These are phyloP conservation scores for Ceratobasidium sp. DNA, from an alignment of 1,284 basidiomycete genomes.

Conservation along the genomic window DNA sequence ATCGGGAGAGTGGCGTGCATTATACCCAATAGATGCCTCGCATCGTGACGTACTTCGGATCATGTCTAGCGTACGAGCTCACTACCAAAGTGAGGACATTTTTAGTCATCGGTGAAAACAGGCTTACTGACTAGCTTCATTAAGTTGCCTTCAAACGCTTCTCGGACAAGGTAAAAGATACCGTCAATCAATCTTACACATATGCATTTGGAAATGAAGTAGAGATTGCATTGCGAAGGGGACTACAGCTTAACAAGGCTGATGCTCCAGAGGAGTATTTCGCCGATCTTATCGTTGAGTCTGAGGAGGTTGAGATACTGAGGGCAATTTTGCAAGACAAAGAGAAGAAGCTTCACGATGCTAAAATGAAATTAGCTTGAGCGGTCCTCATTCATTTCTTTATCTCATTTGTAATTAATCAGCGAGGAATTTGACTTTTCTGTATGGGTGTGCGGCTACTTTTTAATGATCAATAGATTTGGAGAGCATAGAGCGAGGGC, in stretches of 20 bases:
- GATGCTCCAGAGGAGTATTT: background rate
- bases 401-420: too few relatives aligned
- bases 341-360: background rate
- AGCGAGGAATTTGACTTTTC: too few relatives aligned
- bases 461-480: too few relatives aligned
- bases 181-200: background rate
- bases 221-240: background rate
- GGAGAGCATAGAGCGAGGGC: too few relatives aligned
- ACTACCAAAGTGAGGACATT: slow-evolving; percentile 9
- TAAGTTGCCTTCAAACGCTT: slow-evolving; percentile 22
- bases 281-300: background rate
- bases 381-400: too few relatives aligned
- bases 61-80: slow-evolving; percentile 21
- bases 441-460: too few relatives aligned
- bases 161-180: slow-evolving; percentile 15
- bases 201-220: background rate
- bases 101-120: too few relatives aligned
- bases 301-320: background rate
- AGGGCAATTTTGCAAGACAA: background rate
- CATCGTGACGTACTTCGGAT: background rate
- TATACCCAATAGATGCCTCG: background rate
- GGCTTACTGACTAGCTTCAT: too few relatives aligned
- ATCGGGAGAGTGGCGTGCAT: background rate
- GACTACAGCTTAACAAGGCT: background rate
- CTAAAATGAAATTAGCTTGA: background rate